Evolutionary conservation across 768 basidiomycete genomes (phyloP).

Genomic region (Termitomyces sp.): DNA sequence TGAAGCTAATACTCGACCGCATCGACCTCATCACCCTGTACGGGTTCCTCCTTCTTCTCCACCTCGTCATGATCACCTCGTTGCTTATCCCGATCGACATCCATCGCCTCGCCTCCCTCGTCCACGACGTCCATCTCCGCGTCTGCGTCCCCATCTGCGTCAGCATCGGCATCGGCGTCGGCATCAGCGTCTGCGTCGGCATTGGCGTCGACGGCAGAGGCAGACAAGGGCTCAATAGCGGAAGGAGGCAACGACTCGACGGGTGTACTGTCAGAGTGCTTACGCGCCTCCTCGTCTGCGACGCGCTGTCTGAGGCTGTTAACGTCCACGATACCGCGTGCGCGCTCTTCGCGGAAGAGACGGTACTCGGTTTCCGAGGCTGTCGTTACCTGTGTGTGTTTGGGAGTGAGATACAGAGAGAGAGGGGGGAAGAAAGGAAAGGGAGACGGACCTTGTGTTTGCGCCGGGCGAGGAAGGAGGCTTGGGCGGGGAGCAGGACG

Average conservation of each 20-base stretch:
- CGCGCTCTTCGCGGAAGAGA: slow-evolving; percentile 57
- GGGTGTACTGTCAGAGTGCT: slow-evolving; percentile 1
- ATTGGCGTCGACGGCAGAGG: too few relatives aligned
- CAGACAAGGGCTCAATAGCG: too few relatives aligned
- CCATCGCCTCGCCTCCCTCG: neutral
- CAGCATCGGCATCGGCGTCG: neutral
- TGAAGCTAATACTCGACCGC: neutral
- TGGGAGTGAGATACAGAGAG: neutral
- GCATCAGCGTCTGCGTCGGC: slow-evolving; percentile 11
- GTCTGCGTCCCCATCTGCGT: neutral
- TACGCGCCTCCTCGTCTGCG: slow-evolving; percentile 57
- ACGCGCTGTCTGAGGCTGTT: slow-evolving; percentile 56
- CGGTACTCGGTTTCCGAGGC: slow-evolving; percentile 68
- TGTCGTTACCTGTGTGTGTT: slow-evolving; percentile 43
- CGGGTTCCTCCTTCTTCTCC: neutral
- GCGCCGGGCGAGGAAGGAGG: slow-evolving; percentile 55
- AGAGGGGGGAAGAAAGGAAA: neutral
- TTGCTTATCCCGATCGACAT: neutral
- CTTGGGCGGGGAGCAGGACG: slow-evolving; percentile 63
- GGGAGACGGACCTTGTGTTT: slow-evolving; percentile 52
- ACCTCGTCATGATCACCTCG: neutral
- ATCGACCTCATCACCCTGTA: neutral
- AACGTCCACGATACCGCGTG: slow-evolving; percentile 56
- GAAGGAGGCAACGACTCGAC: too few relatives aligned
- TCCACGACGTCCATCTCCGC: neutral